These are phyloP conservation scores for Colletotrichum camelliae DNA, from an alignment of 2,329 filamentous ascomycete species.

Conservation along the genomic window DNA sequence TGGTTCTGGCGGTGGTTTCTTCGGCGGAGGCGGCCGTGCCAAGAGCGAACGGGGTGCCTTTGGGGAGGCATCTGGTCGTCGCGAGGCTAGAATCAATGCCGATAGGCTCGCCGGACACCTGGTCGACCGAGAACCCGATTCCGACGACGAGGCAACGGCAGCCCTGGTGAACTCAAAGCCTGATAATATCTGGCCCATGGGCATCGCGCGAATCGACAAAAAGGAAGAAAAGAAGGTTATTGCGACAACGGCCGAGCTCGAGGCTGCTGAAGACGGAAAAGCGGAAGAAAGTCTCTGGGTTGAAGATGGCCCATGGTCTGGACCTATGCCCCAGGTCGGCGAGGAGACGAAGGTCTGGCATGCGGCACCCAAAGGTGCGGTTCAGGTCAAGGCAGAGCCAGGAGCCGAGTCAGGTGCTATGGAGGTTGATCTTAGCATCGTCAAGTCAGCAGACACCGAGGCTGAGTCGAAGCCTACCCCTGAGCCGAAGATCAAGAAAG, in stretches of 20 bases:
- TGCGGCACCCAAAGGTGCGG: constrained; percentile 38
- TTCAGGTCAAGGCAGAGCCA: constrained; percentile 51
- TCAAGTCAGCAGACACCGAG: constrained; percentile 27
- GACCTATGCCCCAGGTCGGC: constrained; percentile 28
- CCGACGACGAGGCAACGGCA: constrained; percentile 27
- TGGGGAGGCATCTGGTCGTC: constrained; percentile 36
- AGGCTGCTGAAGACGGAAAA: constrained; percentile 56
- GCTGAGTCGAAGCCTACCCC: constrained; percentile 28
- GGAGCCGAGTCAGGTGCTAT: constrained; percentile 39
- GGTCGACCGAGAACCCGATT: constrained; percentile 28
- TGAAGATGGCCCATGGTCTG: constrained; percentile 35
- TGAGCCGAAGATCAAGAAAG: constrained; percentile 32
- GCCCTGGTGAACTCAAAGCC: constrained; percentile 20
- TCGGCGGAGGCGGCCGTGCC: constrained; percentile 28
- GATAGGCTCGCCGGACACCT: constrained; percentile 56
- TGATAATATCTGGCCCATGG: constrained; percentile 53
- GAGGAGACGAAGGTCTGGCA: constrained; percentile 49
- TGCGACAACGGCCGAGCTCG: constrained; percentile 62
- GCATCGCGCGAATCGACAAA: constrained; percentile 59
- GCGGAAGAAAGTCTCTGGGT: constrained; percentile 54
- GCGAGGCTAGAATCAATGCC: constrained; percentile 60
- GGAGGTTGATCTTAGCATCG: constrained; percentile 45
- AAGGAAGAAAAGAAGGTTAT: constrained; percentile 59
- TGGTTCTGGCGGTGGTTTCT: constrained; percentile 31
- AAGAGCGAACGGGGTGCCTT: constrained; percentile 44